Conservation (phyloP, 176 grass and related monocot species). For the Juncus inflexus region DNA sequence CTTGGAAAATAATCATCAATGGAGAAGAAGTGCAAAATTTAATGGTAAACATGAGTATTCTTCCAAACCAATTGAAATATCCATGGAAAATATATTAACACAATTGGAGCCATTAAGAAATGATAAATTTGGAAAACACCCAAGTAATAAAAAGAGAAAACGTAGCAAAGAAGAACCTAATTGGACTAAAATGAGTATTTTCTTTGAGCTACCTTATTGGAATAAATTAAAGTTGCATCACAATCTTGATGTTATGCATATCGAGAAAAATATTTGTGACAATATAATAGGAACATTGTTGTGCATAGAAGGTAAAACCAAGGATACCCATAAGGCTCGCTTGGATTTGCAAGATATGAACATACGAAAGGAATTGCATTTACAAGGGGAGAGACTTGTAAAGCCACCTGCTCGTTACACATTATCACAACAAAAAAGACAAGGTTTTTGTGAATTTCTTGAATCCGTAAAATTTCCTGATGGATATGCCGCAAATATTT, state of each 20-base stretch:
- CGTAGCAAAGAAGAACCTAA: neutral
- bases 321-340: conserved; percentile 22
- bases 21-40: conserved; percentile 1
- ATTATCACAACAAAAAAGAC: neutral
- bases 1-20: neutral
- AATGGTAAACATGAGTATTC: neutral
- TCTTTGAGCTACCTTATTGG: conserved; percentile 23
- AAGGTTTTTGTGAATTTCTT: neutral
- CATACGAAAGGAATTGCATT: conserved; percentile 23
- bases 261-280: conserved; percentile 24
- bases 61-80: neutral
- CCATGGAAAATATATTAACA: neutral
- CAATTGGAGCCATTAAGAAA: conserved; percentile 2
- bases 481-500: conserved; percentile 24
- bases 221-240: neutral
- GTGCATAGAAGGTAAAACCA: conserved; percentile 1
- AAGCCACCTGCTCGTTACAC: neutral
- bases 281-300: neutral
- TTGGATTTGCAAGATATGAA: conserved; percentile 12
- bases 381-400: neutral
- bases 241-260: conserved; percentile 12
- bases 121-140: conserved; percentile 2
- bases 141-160: conserved; percentile 5
- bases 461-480: conserved; percentile 6
- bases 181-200: conserved; percentile 9